Evolutionary conservation across 2,329 filamentous ascomycete genomes (phyloP), one percentile per base, ranked within the genome.

Genomic region (Fusarium acutatum): DNA sequence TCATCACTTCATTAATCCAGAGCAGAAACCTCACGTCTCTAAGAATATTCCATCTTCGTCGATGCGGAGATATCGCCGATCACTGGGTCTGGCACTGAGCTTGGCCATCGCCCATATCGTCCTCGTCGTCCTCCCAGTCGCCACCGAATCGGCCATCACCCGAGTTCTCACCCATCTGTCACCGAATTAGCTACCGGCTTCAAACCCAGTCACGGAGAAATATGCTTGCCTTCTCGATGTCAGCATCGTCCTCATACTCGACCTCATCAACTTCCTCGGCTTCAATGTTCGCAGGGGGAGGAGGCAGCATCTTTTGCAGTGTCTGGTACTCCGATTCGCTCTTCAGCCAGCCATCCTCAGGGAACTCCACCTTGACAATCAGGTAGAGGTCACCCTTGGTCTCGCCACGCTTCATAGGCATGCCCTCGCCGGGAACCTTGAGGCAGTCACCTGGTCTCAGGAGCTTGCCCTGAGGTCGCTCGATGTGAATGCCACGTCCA

Each of bases 371-470:
- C 77, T 96, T 92, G 73, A 98, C 92, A 41, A 93, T 85, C 46
- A 99, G 87, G 83, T 96, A 99, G 24, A 99, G 85, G 79, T 98
- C 95, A 47, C 96, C 96, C 80, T 91, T 94, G 9, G 85, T 80
- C 43, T 99, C 96, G 72, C 92, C 94, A 64, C 92, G 91, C 88
- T 98, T 98, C 76, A 92, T 83, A 5, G 96, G 96, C 96, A 99
- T 99, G 68, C 96, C 96, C 84, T 99, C 96, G 32, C 94, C 95
- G 5, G 88, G 83, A 3, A 99, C 86, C 85, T 95, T 97, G 77
- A 99, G 87, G 13, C 96, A 89, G 80, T 99, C 94, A 32, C 91
- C 92, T 0, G 96, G 95, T 32, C 91, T 90, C 40, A 99, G 84
- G 58, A 98, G 88, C 81, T 95, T 93, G 75, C 96, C 96, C 78